Conservation (phyloP, 2,329 filamentous ascomycete species). For the Botrytis cinerea region DNA sequence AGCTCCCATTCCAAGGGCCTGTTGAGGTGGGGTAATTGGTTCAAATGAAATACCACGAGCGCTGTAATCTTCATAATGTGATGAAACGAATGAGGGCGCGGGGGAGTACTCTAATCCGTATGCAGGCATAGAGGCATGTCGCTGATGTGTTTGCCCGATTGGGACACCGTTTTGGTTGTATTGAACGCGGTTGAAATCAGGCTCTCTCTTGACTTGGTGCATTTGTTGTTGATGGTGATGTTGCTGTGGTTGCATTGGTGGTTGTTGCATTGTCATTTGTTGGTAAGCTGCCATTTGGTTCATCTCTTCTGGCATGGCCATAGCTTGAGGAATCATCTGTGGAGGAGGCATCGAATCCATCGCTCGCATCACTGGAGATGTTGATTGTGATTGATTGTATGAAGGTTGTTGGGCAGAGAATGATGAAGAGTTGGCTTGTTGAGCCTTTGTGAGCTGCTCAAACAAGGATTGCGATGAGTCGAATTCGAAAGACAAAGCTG, state of each 20-base stretch:
- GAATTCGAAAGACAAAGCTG: constrained; percentile 96
- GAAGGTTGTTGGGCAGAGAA: constrained; percentile 77
- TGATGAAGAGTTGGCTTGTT: constrained; percentile 97
- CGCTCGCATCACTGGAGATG: constrained; percentile 84
- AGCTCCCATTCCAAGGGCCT: constrained; percentile 74
- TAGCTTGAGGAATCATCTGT: constrained; percentile 69
- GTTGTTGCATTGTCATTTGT: constrained; percentile 66
- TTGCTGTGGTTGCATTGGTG: constrained; percentile 57
- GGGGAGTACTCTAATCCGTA: constrained; percentile 96
- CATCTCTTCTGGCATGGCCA: constrained; percentile 61
- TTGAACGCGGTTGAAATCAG: constrained; percentile 77
- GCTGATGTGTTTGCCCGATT: constrained; percentile 79
- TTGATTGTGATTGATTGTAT: constrained; percentile 61
- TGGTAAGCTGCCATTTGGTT: constrained; percentile 67
- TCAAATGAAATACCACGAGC: constrained; percentile 95
- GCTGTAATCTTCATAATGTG: constrained; percentile 97
- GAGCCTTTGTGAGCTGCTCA: constrained; percentile 98
- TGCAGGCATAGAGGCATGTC: constrained; percentile 97
- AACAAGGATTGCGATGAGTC: constrained; percentile 98
- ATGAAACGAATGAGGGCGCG: constrained; percentile 97
- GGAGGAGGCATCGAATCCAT: constrained; percentile 95
- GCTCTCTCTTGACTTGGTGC: constrained; percentile 82
- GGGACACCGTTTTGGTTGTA: constrained; percentile 93
- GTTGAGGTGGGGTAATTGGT: constrained; percentile 93
- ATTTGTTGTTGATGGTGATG: constrained; percentile 60